Conservation (phyloP, 2,329 filamentous ascomycete species). For the Neocucurbitaria cava region DNA sequence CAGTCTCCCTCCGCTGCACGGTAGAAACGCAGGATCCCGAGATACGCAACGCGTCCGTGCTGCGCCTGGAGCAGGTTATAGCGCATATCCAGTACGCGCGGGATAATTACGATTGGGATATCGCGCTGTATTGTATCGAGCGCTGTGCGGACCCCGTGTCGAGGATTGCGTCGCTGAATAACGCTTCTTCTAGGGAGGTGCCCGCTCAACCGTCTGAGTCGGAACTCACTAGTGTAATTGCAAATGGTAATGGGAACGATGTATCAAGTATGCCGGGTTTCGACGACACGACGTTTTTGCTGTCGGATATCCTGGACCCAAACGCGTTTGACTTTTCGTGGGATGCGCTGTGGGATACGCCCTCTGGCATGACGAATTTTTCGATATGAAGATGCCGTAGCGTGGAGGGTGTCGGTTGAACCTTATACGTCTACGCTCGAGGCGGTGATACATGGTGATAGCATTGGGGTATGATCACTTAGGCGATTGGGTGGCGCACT, state of each 20-base stretch:
- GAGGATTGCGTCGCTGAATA: slow-evolving; percentile 43
- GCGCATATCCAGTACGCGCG: slow-evolving; percentile 56
- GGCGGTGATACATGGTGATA: too few species aligned
- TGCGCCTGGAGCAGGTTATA: slow-evolving; percentile 57
- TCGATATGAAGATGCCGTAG: too few species aligned
- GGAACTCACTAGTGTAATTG: slow-evolving; percentile 18
- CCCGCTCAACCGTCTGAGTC: slow-evolving; percentile 25
- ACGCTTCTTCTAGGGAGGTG: too few species aligned
- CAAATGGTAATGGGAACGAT: slow-evolving; percentile 8
- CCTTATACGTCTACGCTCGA: too few species aligned
- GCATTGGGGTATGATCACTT: too few species aligned
- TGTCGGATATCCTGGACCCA: slow-evolving; percentile 42
- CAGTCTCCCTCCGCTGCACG: slow-evolving; percentile 59
- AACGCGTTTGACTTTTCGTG: slow-evolving; percentile 47
- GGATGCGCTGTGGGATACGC: slow-evolving; percentile 48
- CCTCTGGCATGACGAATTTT: slow-evolving; percentile 44
- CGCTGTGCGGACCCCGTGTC: slow-evolving; percentile 47
- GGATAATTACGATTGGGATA: slow-evolving; percentile 62
- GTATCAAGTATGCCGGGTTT: slow-evolving; percentile 22
- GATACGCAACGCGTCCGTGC: slow-evolving; percentile 55
- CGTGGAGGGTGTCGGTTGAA: too few species aligned
- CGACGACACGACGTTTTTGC: slow-evolving; percentile 37
- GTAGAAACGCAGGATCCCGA: slow-evolving; percentile 59
- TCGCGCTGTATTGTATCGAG: slow-evolving; percentile 62
- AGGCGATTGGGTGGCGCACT: too few species aligned